phyloP scores from a whole-genome alignment of 1,139 yeast genomes.

The Candida sp. region DNA sequence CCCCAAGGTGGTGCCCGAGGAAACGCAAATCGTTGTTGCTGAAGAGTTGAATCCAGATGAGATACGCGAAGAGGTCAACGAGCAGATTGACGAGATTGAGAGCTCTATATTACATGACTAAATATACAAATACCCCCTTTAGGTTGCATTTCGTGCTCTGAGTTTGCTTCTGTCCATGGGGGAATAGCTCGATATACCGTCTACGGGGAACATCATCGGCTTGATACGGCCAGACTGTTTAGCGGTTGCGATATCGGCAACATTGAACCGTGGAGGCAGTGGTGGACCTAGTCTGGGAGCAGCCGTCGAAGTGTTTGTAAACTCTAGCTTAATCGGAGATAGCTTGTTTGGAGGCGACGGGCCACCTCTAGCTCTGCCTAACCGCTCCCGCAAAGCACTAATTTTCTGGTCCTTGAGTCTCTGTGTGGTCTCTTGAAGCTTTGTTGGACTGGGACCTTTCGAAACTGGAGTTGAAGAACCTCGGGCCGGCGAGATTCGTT shows the following conservation, averaged over 20 bases:
- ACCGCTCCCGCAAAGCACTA: constrained; percentile 38
- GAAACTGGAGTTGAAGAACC: constrained; percentile 28
- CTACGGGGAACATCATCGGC: constrained; percentile 44
- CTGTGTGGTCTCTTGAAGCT: constrained; percentile 44
- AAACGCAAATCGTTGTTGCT: constrained; percentile 1
- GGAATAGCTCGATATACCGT: constrained; percentile 36
- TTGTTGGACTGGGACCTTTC: constrained; percentile 37
- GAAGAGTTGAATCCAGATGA: constrained; percentile 10
- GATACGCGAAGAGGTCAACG: constrained; percentile 14
- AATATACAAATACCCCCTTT: neutral
- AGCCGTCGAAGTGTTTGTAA: neutral
- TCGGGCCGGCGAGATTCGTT: constrained; percentile 18
- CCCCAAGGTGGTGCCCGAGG: neutral
- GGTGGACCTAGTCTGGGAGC: constrained; percentile 27
- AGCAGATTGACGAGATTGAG: constrained; percentile 1
- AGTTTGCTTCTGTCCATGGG: constrained; percentile 22
- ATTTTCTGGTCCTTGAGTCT: constrained; percentile 37
- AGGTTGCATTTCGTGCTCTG: constrained; percentile 2
- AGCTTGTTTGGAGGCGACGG: constrained; percentile 16
- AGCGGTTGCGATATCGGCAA: constrained; percentile 35
- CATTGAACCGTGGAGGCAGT: constrained; percentile 31
- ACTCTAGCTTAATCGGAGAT: constrained; percentile 3
- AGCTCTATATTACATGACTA: neutral
- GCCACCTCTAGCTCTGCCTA: constrained; percentile 29
- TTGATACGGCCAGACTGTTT: constrained; percentile 39